Evolutionary conservation across 2,329 filamentous ascomycete species (phyloP).

Genomic region (Penicillium crustosum): DNA sequence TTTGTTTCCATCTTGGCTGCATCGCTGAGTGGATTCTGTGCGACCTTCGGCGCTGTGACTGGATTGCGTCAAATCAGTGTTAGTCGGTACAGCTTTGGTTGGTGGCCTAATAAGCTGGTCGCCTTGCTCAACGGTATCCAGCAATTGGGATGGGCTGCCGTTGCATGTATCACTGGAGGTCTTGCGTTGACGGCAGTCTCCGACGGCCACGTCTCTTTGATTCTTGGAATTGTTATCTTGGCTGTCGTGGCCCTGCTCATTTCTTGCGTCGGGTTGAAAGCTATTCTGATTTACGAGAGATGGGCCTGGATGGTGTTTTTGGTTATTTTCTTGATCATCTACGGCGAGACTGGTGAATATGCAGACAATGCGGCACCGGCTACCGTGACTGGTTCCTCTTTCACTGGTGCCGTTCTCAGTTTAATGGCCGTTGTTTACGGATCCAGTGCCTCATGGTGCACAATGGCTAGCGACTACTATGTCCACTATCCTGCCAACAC

Average conservation of each 20-base stretch:
- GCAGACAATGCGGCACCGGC: neutral
- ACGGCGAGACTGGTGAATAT: neutral
- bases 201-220: neutral
- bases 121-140: neutral
- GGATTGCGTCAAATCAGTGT: neutral
- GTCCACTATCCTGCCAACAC: neutral
- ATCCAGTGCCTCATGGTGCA: neutral
- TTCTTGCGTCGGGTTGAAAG: neutral
- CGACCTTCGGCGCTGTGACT: neutral
- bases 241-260: neutral
- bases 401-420: neutral
- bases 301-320: neutral
- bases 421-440: neutral
- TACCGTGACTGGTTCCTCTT: neutral
- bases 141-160: neutral
- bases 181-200: neutral
- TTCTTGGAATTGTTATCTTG: neutral
- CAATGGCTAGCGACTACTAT: neutral
- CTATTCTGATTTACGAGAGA: neutral
- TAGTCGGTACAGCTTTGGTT: neutral
- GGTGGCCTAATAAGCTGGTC: neutral
- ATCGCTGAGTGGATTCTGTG: neutral
- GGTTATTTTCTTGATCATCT: neutral
- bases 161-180: neutral
- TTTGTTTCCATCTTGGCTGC: neutral